Evolutionary conservation across 805 yeast genomes (phyloP), one percentile per base, ranked within the genome.

Genomic region (Nakazawaea ishiwadae): DNA sequence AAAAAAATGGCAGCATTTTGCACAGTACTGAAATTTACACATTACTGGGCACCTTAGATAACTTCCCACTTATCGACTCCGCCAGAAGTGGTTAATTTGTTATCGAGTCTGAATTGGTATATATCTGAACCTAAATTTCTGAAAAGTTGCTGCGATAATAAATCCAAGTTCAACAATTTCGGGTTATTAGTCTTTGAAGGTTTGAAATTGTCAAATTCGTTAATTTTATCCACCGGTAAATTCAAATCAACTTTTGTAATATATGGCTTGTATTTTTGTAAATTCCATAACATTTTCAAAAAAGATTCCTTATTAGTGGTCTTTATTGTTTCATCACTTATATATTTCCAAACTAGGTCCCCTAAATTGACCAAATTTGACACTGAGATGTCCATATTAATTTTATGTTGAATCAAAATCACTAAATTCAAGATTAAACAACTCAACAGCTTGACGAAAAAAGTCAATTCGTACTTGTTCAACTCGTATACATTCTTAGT

Each of bases 41-140:
- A n/a, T 32, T 35, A 53, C 32, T 23, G 7, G 10, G 10, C 10
- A 8, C 26, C 10, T 23, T 10, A 23, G 10, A 54, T 43, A 30
- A 54, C 56, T 31, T 54, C 57, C 59, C 59, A 54, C 19, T 53
- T 48, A 17, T 53, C 56, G 9, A 44, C 26, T 12, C 10, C n/a
- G 11, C 27, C 16, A 20, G n/a, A n/a, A n/a, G n/a, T n/a, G n/a
- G n/a, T n/a, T n/a, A n/a, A n/a, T 24, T 37, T 21, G 26, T 42
- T 29, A 20, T 41, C 15, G 35, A 11, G 27, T 28, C 29, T 33
- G 44, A 12, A 38, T 26, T 12, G 38, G 41, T 20, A 40, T 4
- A 32, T 8, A 17, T 29, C 37, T 12, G 15, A 8, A 7, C 23
- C 26, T 10, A 39, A 14, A 21, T 21, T n/a, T 14, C 26, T 43